A percentile compares a stretch with the other conserved stretches of the same genome.
These are phyloP conservation scores for Sideroxylon spinosum DNA, from an alignment of 179 eudicot genomes.

Conservation along the genomic window DNA sequence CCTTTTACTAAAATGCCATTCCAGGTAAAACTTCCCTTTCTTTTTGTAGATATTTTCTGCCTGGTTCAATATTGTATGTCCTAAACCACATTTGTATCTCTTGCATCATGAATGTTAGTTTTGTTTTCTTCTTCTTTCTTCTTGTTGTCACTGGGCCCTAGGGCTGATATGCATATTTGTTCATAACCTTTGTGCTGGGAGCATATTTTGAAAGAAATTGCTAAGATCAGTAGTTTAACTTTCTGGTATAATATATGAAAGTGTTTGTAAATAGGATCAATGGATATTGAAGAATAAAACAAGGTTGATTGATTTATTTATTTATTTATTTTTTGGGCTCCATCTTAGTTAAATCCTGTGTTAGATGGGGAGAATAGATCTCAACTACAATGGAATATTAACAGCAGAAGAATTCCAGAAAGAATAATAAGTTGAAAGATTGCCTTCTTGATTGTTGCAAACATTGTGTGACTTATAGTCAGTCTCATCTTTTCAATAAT, in stretches of 20 bases:
- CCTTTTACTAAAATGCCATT: conserved; percentile 78
- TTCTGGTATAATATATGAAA: background rate
- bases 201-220: background rate
- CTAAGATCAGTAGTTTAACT: background rate
- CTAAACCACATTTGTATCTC: background rate
- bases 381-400: background rate
- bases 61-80: background rate
- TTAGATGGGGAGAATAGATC: background rate
- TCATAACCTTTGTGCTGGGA: background rate
- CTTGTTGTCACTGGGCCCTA: background rate
- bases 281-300: no score
- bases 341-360: background rate
- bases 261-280: no score
- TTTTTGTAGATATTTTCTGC: background rate
- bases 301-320: no score
- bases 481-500: background rate
- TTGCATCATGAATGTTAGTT: background rate
- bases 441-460: conserved; percentile 10
- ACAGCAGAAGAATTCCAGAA: background rate
- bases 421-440: background rate
- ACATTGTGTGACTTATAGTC: background rate
- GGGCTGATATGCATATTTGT: background rate
- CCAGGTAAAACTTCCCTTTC: conserved; percentile 46
- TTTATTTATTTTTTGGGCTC: no score
- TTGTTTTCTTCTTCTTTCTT: background rate